Evolutionary conservation across 1,284 basidiomycete species (phyloP), one percentile per base, ranked within the genome.

Genomic region (Apiotrichum laibachii): DNA sequence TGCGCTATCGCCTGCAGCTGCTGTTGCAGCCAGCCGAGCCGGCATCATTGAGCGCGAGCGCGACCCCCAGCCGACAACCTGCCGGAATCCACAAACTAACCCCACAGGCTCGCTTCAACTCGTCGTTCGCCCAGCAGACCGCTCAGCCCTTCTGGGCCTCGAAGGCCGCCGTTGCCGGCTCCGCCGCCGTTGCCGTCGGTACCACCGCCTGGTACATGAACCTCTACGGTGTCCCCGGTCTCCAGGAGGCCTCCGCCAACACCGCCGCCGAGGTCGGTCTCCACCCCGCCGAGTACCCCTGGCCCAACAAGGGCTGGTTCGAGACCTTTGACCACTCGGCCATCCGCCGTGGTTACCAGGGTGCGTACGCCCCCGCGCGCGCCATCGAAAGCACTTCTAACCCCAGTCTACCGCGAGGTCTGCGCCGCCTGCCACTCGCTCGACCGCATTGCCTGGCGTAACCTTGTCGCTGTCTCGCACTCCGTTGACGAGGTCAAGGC

Each of bases 401-500:
- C 57, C 51, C 57, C 56, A 80, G 96, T 99, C 53, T 99, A 99
- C 84, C 91, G 93, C 62, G 95, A 99, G 82, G 96, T 99, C 60
- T 99, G 96, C 79, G 90, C 95, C 8, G 91, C 96, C 18, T 99
- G 96, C 81, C 96, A 99, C 80, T 99, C 96, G 50, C 87, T 99
- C 61, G 92, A 99, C 83, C 92, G 96, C 72, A 94, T 99, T 77
- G 96, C 96, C 63, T 99, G 96, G 96, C 91, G 96, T 76, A 99
- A 99, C 82, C 83, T 99, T 61, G 96, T 99, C 69, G 96, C 93
- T 75, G 92, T 97, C 60, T 97, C 93, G 42, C 96, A 99, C 82
- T 92, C 89, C 64, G 95, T 85, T 53, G 91, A 95, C 69, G 95
- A 99, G 81, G 85, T 83, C 65, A 92, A 92, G 80, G 83, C 84